Evolutionary conservation across 2,329 filamentous ascomycete genomes (phyloP).

Genomic region (Arachnomyces sp.): DNA sequence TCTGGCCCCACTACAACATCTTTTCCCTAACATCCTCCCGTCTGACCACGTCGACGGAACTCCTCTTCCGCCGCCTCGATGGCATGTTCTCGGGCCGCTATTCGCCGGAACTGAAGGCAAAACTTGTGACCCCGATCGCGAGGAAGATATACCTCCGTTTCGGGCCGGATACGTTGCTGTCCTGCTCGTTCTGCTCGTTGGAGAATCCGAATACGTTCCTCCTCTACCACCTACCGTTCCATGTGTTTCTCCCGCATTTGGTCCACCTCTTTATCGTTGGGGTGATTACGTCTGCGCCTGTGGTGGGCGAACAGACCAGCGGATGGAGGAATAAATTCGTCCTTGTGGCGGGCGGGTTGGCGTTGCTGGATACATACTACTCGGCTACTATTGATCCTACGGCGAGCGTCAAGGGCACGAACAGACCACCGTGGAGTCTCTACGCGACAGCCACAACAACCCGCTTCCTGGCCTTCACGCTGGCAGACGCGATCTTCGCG

Average conservation of each 20-base stretch:
- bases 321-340: conserved; percentile 66
- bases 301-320: conserved; percentile 55
- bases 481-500: conserved; percentile 56
- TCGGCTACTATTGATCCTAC: conserved; percentile 50
- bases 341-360: conserved; percentile 51
- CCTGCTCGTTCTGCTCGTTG: conserved; percentile 75
- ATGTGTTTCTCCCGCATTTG: conserved; percentile 68
- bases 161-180: conserved; percentile 63
- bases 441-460: conserved; percentile 44
- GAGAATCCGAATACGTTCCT: conserved; percentile 64
- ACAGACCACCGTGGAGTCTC: conserved; percentile 19
- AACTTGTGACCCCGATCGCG: conserved; percentile 62
- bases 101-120: conserved; percentile 59
- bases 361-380: conserved; percentile 53
- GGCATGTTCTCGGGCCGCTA: conserved; percentile 32
- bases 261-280: conserved; percentile 66
- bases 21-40: conserved; percentile 70
- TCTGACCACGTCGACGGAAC: conserved; percentile 74
- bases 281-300: conserved; percentile 59
- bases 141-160: conserved; percentile 75
- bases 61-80: conserved; percentile 75
- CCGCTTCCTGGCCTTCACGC: conserved; percentile 56
- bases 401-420: conserved; percentile 48
- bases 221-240: conserved; percentile 64
- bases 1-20: conserved; percentile 51